These are phyloP conservation scores for Cicer pinnatifidum DNA, from an alignment of 306 rosid species.

Conservation along the genomic window DNA sequence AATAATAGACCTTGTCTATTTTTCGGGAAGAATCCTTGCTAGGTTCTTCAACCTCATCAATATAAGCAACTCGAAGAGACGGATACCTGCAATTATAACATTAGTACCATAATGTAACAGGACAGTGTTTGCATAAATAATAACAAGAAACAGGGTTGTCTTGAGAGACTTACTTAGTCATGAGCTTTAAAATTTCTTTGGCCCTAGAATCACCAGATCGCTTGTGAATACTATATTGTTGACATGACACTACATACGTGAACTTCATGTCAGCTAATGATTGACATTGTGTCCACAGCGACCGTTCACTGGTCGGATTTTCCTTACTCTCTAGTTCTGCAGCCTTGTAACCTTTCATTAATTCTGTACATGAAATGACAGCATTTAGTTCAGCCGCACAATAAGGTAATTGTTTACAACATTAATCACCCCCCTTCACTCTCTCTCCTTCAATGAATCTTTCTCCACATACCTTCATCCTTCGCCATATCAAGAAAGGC, in stretches of 20 bases:
- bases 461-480: slow-evolving; percentile 65
- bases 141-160: slow-evolving; percentile 32
- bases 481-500: slow-evolving; percentile 97
- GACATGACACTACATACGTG: slow-evolving; percentile 92
- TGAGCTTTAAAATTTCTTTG: slow-evolving; percentile 86
- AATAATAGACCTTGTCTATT: slow-evolving; percentile 77
- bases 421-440: not conserved
- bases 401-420: not conserved
- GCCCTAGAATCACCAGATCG: slow-evolving; percentile 79
- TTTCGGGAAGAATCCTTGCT: slow-evolving; percentile 65
- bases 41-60: slow-evolving; percentile 92
- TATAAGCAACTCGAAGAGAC: slow-evolving; percentile 90
- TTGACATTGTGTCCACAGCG: slow-evolving; percentile 81
- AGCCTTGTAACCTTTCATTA: slow-evolving; percentile 90
- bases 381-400: slow-evolving; percentile 14
- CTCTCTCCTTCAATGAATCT: slow-evolving; percentile 20
- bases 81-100: slow-evolving; percentile 68
- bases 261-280: slow-evolving; percentile 89
- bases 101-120: slow-evolving; percentile 37
- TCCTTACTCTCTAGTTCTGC: slow-evolving; percentile 69
- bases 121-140: slow-evolving; percentile 27
- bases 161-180: slow-evolving; percentile 65
- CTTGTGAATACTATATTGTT: slow-evolving; percentile 84
- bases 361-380: slow-evolving; percentile 54
- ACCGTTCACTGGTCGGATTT: slow-evolving; percentile 58